Percentiles rank a stretch among this genome's conserved stretches.
Conservation (phyloP, 1,284 basidiomycete genomes). For the Boletus albobrunnescens region DNA sequence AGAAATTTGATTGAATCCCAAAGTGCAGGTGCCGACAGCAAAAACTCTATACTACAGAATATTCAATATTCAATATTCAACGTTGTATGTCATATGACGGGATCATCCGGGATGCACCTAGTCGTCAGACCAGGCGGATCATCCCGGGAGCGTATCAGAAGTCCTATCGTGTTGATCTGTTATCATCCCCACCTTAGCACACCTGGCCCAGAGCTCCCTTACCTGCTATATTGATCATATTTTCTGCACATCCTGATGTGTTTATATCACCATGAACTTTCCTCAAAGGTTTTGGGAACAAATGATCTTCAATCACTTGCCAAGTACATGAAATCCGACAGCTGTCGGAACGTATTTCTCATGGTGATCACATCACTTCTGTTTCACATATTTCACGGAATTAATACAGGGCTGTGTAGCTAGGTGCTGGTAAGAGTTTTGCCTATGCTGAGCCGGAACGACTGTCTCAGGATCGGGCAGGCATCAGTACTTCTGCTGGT, state of each 20-base stretch:
- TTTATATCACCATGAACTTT: slow-evolving; percentile 2
- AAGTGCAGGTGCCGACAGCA: not conserved
- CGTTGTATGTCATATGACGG: no score
- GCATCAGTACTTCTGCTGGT: slow-evolving; percentile 74
- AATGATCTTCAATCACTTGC: slow-evolving; percentile 48
- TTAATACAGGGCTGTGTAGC: slow-evolving; percentile 33
- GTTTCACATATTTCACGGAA: not conserved
- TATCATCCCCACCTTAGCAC: no score
- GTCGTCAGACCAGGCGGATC: no score
- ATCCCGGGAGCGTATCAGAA: no score
- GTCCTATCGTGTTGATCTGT: no score
- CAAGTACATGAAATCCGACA: slow-evolving; percentile 62
- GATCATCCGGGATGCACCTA: no score
- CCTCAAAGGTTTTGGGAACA: slow-evolving; percentile 29
- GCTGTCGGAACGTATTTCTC: slow-evolving; percentile 63
- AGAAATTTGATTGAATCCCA: no score
- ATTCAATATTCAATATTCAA: no score
- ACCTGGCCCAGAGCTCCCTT: no score
- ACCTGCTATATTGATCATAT: not conserved
- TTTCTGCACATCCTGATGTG: slow-evolving; percentile 14
- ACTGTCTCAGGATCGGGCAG: slow-evolving; percentile 35
- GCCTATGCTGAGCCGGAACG: not conserved
- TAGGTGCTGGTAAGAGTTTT: slow-evolving; percentile 57
- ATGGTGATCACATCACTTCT: slow-evolving; percentile 50
- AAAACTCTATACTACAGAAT: no score